Evolutionary conservation across 371 early-diverging fungal genomes (phyloP).

Genomic region (Mucor plumbeus): DNA sequence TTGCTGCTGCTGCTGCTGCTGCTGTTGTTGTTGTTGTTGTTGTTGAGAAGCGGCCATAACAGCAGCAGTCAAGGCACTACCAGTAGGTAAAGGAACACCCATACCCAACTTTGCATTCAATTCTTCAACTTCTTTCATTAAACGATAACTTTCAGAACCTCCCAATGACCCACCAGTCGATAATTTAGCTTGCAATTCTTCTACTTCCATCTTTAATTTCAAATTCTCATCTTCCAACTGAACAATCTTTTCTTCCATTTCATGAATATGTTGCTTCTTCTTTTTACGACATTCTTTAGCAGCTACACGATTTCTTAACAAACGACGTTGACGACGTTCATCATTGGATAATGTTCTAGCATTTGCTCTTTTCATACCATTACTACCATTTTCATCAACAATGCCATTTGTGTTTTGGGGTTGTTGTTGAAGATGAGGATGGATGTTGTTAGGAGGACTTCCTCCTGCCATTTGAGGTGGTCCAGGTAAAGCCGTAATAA

Average conservation of each 20-base stretch:
- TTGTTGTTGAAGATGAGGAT: not conserved
- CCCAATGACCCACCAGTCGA: slow-evolving; percentile 62
- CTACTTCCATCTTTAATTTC: slow-evolving; percentile 63
- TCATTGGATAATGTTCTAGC: slow-evolving; percentile 61
- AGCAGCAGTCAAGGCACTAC: slow-evolving; percentile 15
- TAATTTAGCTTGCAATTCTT: slow-evolving; percentile 70
- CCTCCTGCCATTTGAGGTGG: slow-evolving; percentile 40
- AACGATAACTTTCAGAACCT: slow-evolving; percentile 57
- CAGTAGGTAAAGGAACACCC: slow-evolving; percentile 42
- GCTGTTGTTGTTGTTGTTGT: not conserved
- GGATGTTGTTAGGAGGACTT: slow-evolving; percentile 6
- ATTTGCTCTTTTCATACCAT: slow-evolving; percentile 38
- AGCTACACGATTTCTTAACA: slow-evolving; percentile 77
- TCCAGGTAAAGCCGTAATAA: slow-evolving; percentile 54
- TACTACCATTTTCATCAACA: slow-evolving; percentile 15
- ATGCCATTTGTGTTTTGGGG: slow-evolving; percentile 6
- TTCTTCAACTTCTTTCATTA: slow-evolving; percentile 72
- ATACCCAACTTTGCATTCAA: slow-evolving; percentile 72
- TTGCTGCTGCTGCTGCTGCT: slow-evolving; percentile 10
- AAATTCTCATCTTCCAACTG: slow-evolving; percentile 71
- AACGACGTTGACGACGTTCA: slow-evolving; percentile 76
- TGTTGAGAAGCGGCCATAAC: slow-evolving; percentile 2
- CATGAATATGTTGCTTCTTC: slow-evolving; percentile 78
- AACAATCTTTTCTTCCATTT: slow-evolving; percentile 71
- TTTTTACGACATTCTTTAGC: slow-evolving; percentile 87